These are phyloP conservation scores for Kluyveromyces aestuarii DNA, from an alignment of 805 yeast species.

Conservation along the genomic window DNA sequence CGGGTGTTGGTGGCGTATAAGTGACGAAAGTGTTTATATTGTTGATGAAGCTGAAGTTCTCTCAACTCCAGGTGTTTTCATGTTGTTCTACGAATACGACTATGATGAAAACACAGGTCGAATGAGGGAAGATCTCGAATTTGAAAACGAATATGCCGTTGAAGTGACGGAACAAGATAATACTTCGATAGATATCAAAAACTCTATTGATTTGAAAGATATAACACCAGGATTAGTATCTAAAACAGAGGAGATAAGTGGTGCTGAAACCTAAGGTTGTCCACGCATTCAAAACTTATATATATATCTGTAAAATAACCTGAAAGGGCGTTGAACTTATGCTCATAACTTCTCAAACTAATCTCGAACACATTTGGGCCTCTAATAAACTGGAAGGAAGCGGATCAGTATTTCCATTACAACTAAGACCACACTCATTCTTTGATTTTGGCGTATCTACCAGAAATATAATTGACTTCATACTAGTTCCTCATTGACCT, in stretches of 20 bases:
- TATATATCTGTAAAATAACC: no score
- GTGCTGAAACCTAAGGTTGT: neutral
- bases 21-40: constrained; percentile 80
- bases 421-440: no score
- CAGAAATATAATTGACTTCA: neutral
- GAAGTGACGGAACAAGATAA: neutral
- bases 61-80: constrained; percentile 77
- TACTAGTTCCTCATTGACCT: constrained; percentile 20
- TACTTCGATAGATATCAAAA: neutral
- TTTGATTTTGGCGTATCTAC: no score
- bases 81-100: constrained; percentile 77
- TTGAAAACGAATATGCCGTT: constrained; percentile 16
- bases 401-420: no score
- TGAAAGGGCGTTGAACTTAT: no score
- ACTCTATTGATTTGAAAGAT: neutral
- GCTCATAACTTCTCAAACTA: no score
- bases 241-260: neutral
- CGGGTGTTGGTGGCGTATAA: constrained; percentile 91
- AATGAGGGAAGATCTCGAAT: constrained; percentile 22
- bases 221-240: neutral
- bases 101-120: constrained; percentile 26
- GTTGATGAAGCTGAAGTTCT: constrained; percentile 76
- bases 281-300: neutral
- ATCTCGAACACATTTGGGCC: no score
- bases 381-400: no score